phyloP scores from a whole-genome alignment of 805 yeast genomes.

The Naumovozyma baii region DNA sequence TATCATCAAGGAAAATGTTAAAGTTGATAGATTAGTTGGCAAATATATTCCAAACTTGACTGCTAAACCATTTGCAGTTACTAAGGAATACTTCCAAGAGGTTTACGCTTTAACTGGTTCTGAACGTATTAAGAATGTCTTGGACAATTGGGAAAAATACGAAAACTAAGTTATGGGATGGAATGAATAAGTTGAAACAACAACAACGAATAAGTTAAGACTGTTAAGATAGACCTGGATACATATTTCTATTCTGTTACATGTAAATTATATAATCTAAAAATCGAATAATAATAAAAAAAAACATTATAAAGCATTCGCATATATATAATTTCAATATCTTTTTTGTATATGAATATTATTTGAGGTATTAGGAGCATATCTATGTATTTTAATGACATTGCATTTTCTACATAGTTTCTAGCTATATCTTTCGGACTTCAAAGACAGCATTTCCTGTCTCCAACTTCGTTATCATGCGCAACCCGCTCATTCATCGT shows the following conservation, averaged over 20 bases:
- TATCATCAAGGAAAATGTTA: conserved; percentile 88
- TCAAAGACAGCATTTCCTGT: conserved; percentile 30
- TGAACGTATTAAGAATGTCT: conserved; percentile 77
- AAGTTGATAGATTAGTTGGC: conserved; percentile 85
- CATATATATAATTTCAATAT: no score
- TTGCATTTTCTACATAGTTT: no score
- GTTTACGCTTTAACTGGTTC: conserved; percentile 88
- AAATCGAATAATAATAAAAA: background rate
- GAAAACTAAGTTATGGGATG: conserved; percentile 21
- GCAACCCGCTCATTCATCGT: conserved; percentile 5
- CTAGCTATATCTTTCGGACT: no score
- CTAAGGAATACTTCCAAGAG: conserved; percentile 94
- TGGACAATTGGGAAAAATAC: conserved; percentile 93
- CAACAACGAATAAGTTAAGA: background rate
- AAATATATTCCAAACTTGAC: conserved; percentile 98
- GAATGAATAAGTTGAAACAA: background rate
- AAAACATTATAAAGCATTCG: background rate
- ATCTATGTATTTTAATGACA: no score
- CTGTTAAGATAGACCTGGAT: background rate
- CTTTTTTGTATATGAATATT: no score
- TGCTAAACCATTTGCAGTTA: conserved; percentile 90
- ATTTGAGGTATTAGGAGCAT: no score
- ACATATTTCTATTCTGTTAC: background rate
- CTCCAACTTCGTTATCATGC: conserved; percentile 25
- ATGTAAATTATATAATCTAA: conserved; percentile 1